These are phyloP conservation scores for Rhodotorula sp. DNA, from an alignment of 1,284 basidiomycete species.

Conservation along the genomic window DNA sequence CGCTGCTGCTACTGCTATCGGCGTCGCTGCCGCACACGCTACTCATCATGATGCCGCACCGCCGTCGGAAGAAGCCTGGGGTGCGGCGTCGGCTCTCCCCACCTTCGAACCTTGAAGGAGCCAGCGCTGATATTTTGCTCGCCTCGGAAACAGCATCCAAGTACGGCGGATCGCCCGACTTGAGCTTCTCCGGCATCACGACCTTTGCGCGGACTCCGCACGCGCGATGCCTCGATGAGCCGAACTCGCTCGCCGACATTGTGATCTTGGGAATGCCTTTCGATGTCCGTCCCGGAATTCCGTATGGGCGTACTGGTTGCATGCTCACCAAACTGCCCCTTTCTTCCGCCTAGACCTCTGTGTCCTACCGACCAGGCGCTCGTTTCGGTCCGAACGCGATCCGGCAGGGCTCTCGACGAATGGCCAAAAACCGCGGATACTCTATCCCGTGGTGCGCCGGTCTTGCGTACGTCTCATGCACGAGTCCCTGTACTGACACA, in stretches of 20 bases:
- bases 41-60: not conserved
- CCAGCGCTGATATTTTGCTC: not conserved
- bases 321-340: not conserved
- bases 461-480: not conserved
- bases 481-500: no score
- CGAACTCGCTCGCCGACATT: conserved; percentile 15
- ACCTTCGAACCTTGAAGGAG: not conserved
- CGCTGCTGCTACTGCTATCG: not conserved
- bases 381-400: conserved; percentile 52
- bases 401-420: conserved; percentile 49
- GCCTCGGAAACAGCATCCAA: conserved; percentile 17
- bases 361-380: conserved; percentile 33
- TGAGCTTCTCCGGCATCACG: conserved; percentile 28
- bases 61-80: not conserved
- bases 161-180: conserved; percentile 22
- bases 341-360: conserved; percentile 3
- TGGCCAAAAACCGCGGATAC: conserved; percentile 35
- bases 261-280: conserved; percentile 32
- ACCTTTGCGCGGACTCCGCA: conserved; percentile 36
- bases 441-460: conserved; percentile 25
- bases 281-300: conserved; percentile 7
- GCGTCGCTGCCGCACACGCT: not conserved
- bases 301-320: no score
- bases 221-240: conserved; percentile 22
- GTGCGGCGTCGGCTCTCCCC: not conserved